Base-by-base conservation (phyloP, 164 flowering plant species). In the Saururus chinensis region DNA sequence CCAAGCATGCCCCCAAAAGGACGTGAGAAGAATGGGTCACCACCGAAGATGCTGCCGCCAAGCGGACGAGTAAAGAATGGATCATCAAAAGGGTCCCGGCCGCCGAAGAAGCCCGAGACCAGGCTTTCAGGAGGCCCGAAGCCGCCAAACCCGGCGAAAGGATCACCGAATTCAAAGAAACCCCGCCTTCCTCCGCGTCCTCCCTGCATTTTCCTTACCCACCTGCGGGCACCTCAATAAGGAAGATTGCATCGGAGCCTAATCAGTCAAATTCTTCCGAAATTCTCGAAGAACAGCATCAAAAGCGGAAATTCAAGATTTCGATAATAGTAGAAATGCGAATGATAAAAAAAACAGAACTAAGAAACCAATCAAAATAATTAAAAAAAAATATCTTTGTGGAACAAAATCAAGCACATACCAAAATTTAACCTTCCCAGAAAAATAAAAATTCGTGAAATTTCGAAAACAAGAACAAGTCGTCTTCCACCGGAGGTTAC, bases 31-130 rank as follows among this genome's bases (percentile, higher is more conserved):
- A 92, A 89, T 62, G 97, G 97, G 30, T 87, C 91, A 70, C 82
- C 86, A 65, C 17, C 11, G 49, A 45, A 4, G 13, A 45, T 4
- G 49, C 49, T 49, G 42, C 62, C 37, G 14, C 79, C 77, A 63
- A 81, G 75, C 17, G 96, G 92, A 1, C 77, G 79, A 65, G 78
- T 76, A 61, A 45, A 45, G 17, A 45, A 45, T 8, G 49, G 49
- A 40, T 88, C 92, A 70, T 84, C 87, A 66, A 93, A 90, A 1
- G 95, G 92, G 62, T 88, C 86, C 56, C 82, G 74, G 61, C 91
- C 92, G 58, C 91, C 92, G 60, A 92, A 83, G 35, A 92, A 62
- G 56, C 71, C 74, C 58, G 96, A 74, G n/a, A 85, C 37, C 37
- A 89, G 65, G 73, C 78, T 80, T 57, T 77, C 66, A 0, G 66